These are phyloP conservation scores for Alternaria triticimaculans DNA, from an alignment of 2,329 filamentous ascomycete genomes.

Conservation along the genomic window DNA sequence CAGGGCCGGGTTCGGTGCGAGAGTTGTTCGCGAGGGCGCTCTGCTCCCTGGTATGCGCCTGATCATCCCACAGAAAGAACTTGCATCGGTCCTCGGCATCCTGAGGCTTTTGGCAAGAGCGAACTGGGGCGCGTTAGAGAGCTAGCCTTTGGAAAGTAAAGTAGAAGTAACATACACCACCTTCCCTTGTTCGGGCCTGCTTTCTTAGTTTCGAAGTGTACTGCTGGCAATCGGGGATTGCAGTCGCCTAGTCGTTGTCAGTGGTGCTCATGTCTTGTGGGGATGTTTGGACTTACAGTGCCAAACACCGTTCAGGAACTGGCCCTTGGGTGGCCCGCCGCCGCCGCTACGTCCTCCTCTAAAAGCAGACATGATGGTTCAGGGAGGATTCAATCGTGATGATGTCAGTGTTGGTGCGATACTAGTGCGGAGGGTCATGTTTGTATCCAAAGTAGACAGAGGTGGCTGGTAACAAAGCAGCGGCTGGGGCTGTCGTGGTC, in stretches of 20 bases:
- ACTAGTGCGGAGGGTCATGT: background rate
- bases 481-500: background rate
- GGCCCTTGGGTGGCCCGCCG: constrained; percentile 20
- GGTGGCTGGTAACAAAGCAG: background rate
- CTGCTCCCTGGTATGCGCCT: constrained; percentile 59
- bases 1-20: constrained; percentile 50
- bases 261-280: background rate
- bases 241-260: constrained; percentile 58
- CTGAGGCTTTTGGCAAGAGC: constrained; percentile 60
- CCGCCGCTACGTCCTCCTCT: constrained; percentile 14
- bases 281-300: constrained; percentile 23
- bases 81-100: constrained; percentile 53
- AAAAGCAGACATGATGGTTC: constrained; percentile 24
- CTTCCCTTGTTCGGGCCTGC: constrained; percentile 62
- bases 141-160: background rate
- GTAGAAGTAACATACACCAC: constrained; percentile 50
- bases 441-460: background rate
- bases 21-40: constrained; percentile 56
- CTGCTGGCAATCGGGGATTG: constrained; percentile 59
- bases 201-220: constrained; percentile 65
- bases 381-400: background rate
- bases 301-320: constrained; percentile 37
- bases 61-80: constrained; percentile 66
- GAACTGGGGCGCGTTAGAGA: constrained; percentile 49
- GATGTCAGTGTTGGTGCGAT: background rate